These are phyloP conservation scores for Sugiyamaella chiloensis DNA, from an alignment of 805 yeast species.

Conservation along the genomic window DNA sequence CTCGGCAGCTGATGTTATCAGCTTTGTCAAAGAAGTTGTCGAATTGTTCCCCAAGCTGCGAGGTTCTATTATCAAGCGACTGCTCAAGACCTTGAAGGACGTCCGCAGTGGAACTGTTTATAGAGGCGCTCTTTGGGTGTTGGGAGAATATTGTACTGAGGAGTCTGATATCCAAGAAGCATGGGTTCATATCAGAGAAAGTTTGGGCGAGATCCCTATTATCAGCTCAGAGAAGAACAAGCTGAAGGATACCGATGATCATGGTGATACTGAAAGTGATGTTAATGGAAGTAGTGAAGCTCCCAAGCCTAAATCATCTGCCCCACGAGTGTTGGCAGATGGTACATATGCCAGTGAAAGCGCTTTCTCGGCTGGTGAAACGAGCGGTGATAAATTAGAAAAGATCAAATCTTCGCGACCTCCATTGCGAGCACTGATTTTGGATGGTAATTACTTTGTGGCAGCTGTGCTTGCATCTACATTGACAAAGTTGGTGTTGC, in stretches of 20 bases:
- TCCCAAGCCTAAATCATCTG: constrained; percentile 35
- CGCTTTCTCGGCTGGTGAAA: constrained; percentile 50
- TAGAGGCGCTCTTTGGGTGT: constrained; percentile 91
- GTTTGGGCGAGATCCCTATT: constrained; percentile 90
- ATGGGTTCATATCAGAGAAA: constrained; percentile 81
- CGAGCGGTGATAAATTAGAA: constrained; percentile 34
- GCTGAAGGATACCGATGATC: constrained; percentile 31
- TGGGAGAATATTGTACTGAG: constrained; percentile 84
- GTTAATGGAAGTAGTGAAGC: constrained; percentile 20
- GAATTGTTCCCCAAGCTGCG: constrained; percentile 86
- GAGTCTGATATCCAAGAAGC: constrained; percentile 71
- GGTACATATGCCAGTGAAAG: constrained; percentile 98
- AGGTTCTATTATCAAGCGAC: constrained; percentile 56
- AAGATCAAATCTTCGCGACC: constrained; percentile 43
- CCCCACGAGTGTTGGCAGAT: constrained; percentile 92
- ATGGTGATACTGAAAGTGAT: constrained; percentile 34
- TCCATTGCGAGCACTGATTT: constrained; percentile 74
- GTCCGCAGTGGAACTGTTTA: constrained; percentile 86
- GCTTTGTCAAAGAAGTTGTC: constrained; percentile 91
- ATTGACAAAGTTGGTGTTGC: constrained; percentile 78
- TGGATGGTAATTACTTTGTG: constrained; percentile 87
- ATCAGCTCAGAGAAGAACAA: constrained; percentile 63
- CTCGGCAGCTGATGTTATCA: constrained; percentile 84
- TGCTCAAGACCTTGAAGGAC: constrained; percentile 57
- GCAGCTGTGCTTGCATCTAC: constrained; percentile 86